Evolutionary conservation across 2,329 filamentous ascomycete species (phyloP).

Genomic region (Penicillium fuscoglaucum): DNA sequence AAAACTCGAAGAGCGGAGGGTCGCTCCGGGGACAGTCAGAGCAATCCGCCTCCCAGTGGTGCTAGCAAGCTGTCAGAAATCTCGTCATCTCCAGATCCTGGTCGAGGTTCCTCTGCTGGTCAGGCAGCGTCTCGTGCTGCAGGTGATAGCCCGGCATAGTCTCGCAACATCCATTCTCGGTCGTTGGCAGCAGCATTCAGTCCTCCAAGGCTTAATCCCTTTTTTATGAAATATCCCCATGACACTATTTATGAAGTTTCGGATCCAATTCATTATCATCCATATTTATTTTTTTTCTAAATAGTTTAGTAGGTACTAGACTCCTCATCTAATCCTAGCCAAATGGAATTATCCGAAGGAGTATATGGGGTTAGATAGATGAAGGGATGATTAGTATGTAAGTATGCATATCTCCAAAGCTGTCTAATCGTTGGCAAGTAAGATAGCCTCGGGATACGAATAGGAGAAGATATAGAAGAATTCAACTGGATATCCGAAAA

Average conservation of each 20-base stretch:
- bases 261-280: neutral
- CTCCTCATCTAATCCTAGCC: neutral
- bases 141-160: neutral
- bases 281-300: neutral
- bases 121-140: neutral
- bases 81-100: slow-evolving; percentile 13
- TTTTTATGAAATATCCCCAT: neutral
- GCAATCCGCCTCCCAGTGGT: slow-evolving; percentile 4
- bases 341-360: no score
- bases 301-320: neutral
- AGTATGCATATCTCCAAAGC: no score
- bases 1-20: slow-evolving; percentile 40
- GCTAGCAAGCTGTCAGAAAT: slow-evolving; percentile 12
- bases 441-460: no score
- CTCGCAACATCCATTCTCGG: neutral
- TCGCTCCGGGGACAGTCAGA: slow-evolving; percentile 18
- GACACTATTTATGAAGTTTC: neutral
- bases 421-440: neutral
- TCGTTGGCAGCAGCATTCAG: neutral
- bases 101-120: neutral
- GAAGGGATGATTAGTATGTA: neutral
- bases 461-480: neutral
- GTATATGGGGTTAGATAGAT: neutral
- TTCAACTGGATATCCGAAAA: no score
- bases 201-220: neutral